Base-by-base conservation (phyloP, 2,329 filamentous ascomycete genomes). In the Sporothrix brunneoviolacea region DNA sequence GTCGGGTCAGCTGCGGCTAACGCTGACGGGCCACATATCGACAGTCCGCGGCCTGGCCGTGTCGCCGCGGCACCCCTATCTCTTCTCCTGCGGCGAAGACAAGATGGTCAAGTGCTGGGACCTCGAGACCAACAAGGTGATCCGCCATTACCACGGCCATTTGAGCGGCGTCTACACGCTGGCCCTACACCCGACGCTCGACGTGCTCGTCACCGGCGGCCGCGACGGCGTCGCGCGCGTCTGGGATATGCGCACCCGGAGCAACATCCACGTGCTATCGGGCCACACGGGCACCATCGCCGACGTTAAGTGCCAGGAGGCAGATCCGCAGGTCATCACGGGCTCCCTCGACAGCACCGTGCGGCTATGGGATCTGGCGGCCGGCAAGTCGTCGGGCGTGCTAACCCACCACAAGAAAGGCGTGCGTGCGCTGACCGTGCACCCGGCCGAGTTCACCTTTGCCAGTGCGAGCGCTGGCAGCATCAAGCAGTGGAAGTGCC, bases 101-200 rank as follows among this genome's bases (percentile, higher is more conserved):
- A 98, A 98, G 74, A 96, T 96, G 91, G 93, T 98, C 55, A 98
- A 98, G 70, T 98, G 93, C 71, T 98, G 93, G 93, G 93, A 98
- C 71, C 72, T 98, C 58, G 93, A 98, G 69, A 96, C 91, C n/a
- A 98, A 98, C 73, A 96, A 96, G 69, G 93, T 98, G 54, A 96
- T 97, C 63, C 82, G 91, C 35, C 90, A 96, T 69, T 98, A 97
- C 67, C 93, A 98, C 66, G 94, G 94, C 16, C 93, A 98, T 70
- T 73, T 98, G 19, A 95, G 88, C 60, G 93, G 93, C 57, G 93
- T 98, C 4, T 98, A 98, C 70, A 91, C 91, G 1, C 74, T 98
- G 6, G 81, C 87, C 3, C 73, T 98, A n/a, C 93, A 98, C 64
- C 93, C 93, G 0, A 95, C 90, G 0, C 78, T 98, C 6, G 93